phyloP scores from a whole-genome alignment of 805 yeast species.

The Candida manassasensis region DNA sequence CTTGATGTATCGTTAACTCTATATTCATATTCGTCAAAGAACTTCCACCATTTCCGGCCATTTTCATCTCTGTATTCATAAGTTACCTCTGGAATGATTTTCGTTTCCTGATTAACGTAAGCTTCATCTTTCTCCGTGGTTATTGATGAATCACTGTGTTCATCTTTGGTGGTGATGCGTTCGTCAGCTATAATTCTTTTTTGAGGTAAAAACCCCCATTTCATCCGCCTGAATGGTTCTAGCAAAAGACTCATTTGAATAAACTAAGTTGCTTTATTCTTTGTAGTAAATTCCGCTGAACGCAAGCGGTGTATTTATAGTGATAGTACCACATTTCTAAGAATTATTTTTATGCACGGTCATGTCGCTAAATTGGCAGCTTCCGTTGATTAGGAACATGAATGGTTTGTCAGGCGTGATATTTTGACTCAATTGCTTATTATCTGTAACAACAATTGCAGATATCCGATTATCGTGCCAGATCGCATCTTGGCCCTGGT shows the following conservation, averaged over 20 bases:
- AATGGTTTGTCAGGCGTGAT: too few relatives aligned
- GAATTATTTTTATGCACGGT: too few relatives aligned
- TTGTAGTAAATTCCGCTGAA: too few relatives aligned
- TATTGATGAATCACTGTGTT: background rate
- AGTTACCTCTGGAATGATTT: slow-evolving; percentile 1
- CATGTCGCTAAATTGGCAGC: too few relatives aligned
- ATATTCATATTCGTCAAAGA: slow-evolving; percentile 57
- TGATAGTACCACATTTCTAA: too few relatives aligned
- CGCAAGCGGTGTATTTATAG: too few relatives aligned
- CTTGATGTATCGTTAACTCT: slow-evolving; percentile 33
- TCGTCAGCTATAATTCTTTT: slow-evolving; percentile 30
- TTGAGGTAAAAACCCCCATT: slow-evolving; percentile 34
- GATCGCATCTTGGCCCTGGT: too few relatives aligned
- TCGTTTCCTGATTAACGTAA: slow-evolving; percentile 5
- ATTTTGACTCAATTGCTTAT: too few relatives aligned
- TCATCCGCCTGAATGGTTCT: slow-evolving; percentile 13
- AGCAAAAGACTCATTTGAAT: background rate
- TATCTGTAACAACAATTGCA: too few relatives aligned
- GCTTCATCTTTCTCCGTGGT: slow-evolving; percentile 2
- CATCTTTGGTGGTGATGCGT: slow-evolving; percentile 9
- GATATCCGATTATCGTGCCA: too few relatives aligned
- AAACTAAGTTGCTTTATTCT: too few relatives aligned
- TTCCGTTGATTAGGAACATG: too few relatives aligned
- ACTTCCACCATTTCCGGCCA: slow-evolving; percentile 30
- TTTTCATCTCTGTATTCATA: slow-evolving; percentile 33